Conservation (phyloP, 2,329 filamentous ascomycete genomes). For the Celoporthe dispersa region DNA sequence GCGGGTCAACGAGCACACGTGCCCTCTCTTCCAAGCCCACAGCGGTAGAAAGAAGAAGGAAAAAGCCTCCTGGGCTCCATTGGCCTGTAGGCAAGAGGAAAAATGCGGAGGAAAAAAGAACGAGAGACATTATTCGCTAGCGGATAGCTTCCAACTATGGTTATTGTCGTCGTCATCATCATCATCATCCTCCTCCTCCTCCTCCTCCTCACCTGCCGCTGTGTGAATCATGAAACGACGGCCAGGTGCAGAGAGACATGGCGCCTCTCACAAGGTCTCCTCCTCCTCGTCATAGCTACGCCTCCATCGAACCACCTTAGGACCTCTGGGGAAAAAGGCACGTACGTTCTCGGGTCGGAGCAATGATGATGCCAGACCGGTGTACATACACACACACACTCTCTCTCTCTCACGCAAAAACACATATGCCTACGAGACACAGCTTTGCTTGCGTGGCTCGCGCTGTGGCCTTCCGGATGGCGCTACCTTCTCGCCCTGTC, state of each 20-base stretch:
- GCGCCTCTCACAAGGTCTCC: background rate
- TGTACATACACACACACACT: background rate
- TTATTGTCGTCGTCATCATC: background rate
- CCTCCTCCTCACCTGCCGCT: background rate
- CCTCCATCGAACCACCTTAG: background rate
- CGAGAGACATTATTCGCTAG: background rate
- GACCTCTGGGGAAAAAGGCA: background rate
- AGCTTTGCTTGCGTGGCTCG: background rate
- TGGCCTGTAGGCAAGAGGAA: background rate
- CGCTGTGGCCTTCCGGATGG: background rate
- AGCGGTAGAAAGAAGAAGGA: too few relatives aligned
- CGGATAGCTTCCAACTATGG: background rate
- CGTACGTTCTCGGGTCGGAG: background rate
- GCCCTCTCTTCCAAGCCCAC: background rate
- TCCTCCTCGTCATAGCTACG: background rate
- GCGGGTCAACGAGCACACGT: background rate
- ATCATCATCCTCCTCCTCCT: background rate
- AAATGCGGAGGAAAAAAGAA: background rate
- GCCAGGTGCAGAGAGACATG: background rate
- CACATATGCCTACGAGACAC: background rate
- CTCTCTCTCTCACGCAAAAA: background rate
- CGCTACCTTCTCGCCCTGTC: background rate
- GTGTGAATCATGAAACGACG: background rate
- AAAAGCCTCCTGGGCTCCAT: background rate
- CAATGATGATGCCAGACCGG: background rate